A percentile compares a stretch with the other conserved stretches of the same genome.
phyloP scores from a whole-genome alignment of 2,329 filamentous ascomycete species.

The Cladosporium sp. region DNA sequence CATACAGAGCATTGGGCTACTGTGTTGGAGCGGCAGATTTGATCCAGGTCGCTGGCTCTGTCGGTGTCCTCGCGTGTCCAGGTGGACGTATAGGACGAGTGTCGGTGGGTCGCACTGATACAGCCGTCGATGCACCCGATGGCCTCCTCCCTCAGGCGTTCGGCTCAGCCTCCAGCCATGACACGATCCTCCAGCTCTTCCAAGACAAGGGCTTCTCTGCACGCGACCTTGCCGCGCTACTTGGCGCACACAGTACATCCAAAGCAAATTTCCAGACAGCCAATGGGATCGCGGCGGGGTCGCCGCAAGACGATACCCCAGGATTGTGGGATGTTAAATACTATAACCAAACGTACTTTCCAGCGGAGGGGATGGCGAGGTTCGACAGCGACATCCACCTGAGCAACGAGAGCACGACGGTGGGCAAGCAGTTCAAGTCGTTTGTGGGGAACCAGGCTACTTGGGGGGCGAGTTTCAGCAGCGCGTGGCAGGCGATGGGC shows the following conservation, averaged over 20 bases:
- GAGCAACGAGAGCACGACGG: slow-evolving; percentile 27
- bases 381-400: slow-evolving; percentile 38
- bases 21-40: slow-evolving; percentile 56
- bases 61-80: slow-evolving; percentile 53
- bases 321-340: slow-evolving; percentile 54
- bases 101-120: slow-evolving; percentile 53
- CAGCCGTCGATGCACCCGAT: slow-evolving; percentile 41
- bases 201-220: slow-evolving; percentile 52
- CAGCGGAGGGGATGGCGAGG: slow-evolving; percentile 29
- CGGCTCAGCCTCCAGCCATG: slow-evolving; percentile 37
- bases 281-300: slow-evolving; percentile 34
- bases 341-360: slow-evolving; percentile 43
- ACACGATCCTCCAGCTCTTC: slow-evolving; percentile 50
- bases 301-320: slow-evolving; percentile 51
- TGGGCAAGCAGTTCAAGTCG: slow-evolving; percentile 38
- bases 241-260: slow-evolving; percentile 56
- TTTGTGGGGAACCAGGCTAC: slow-evolving; percentile 38
- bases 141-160: slow-evolving; percentile 49
- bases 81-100: slow-evolving; percentile 53
- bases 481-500: slow-evolving; percentile 23
- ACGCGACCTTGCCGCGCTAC: slow-evolving; percentile 53
- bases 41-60: slow-evolving; percentile 50
- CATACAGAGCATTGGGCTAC: slow-evolving; percentile 22
- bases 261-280: slow-evolving; percentile 44
- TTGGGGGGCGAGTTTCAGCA: slow-evolving; percentile 31